A percentile compares a stretch with the other conserved stretches of the same genome.
Conservation (phyloP, 805 yeast species). For the Cyberlindnera americana region DNA sequence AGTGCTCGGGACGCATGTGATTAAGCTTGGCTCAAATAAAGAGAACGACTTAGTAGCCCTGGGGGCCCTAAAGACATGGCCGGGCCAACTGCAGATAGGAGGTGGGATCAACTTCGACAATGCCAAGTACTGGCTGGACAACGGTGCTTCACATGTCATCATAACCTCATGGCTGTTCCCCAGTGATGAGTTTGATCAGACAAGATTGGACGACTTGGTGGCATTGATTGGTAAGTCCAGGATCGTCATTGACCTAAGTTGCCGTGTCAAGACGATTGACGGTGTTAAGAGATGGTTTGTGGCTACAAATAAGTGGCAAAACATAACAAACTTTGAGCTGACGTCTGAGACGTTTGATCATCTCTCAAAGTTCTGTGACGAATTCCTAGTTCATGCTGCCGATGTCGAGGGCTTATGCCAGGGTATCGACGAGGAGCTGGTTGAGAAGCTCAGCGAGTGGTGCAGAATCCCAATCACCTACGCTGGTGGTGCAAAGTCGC, state of each 20-base stretch:
- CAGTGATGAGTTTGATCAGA: constrained; percentile 45
- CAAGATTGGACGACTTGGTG: constrained; percentile 50
- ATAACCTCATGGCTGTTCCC: constrained; percentile 91
- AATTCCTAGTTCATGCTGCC: constrained; percentile 94
- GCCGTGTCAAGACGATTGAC: constrained; percentile 45
- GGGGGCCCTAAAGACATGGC: constrained; percentile 75
- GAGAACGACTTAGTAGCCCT: constrained; percentile 80
- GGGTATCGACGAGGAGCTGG: constrained; percentile 85
- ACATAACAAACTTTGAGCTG: constrained; percentile 65
- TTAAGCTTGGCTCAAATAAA: constrained; percentile 75
- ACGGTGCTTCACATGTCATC: constrained; percentile 82
- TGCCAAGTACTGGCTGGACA: constrained; percentile 72
- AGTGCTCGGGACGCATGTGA: constrained; percentile 84
- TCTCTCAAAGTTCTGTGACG: constrained; percentile 69
- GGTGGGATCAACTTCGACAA: constrained; percentile 84
- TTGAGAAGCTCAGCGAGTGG: constrained; percentile 74
- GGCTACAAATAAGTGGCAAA: constrained; percentile 98
- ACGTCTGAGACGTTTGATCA: constrained; percentile 46
- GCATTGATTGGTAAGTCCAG: constrained; percentile 56
- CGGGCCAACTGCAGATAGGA: constrained; percentile 74
- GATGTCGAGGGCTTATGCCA: constrained; percentile 96
- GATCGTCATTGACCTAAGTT: constrained; percentile 87
- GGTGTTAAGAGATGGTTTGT: constrained; percentile 64
- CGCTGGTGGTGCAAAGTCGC: constrained; percentile 92
- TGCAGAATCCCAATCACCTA: constrained; percentile 75